Conservation (phyloP, 225 moss, liverwort and hornwort species). For the Pleurozium schreberi region DNA sequence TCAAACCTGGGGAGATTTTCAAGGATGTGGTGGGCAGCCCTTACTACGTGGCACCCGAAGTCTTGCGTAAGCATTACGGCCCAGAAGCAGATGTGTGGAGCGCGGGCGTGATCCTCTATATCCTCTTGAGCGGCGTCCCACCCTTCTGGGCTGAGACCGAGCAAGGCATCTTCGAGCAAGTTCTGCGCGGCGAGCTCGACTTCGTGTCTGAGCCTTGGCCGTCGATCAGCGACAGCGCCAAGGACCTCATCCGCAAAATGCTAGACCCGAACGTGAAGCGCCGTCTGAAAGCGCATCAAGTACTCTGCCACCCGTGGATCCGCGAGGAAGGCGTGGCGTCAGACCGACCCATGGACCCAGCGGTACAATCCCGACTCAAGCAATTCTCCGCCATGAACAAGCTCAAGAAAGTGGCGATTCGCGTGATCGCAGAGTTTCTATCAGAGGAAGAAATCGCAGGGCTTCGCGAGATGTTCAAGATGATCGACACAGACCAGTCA, state of each 20-base stretch:
- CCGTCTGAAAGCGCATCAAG: conserved; percentile 40
- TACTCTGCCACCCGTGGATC: conserved; percentile 49
- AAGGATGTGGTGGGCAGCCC: conserved; percentile 48
- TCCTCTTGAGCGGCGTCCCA: conserved; percentile 35
- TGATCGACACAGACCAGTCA: conserved; percentile 51
- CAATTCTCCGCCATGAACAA: conserved; percentile 52
- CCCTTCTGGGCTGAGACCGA: conserved; percentile 54
- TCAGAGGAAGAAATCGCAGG: conserved; percentile 48
- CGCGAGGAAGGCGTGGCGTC: conserved; percentile 54
- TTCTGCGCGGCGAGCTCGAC: conserved; percentile 30
- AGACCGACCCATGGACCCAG: conserved; percentile 34
- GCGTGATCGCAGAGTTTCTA: conserved; percentile 37
- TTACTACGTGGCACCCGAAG: conserved; percentile 46
- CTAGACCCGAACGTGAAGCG: conserved; percentile 21
- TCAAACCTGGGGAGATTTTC: conserved; percentile 42
- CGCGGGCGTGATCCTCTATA: conserved; percentile 47
- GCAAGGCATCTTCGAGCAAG: conserved; percentile 54
- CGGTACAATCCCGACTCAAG: conserved; percentile 44
- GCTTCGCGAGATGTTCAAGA: conserved; percentile 49
- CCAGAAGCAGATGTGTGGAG: conserved; percentile 52
- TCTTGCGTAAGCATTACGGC: conserved; percentile 40
- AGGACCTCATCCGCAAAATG: conserved; percentile 45
- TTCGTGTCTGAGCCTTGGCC: conserved; percentile 44
- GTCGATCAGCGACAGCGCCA: conserved; percentile 34
- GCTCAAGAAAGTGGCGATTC: conserved; percentile 47